Conservation (phyloP, 2,329 filamentous ascomycete species). For the Kalmusia sp. region DNA sequence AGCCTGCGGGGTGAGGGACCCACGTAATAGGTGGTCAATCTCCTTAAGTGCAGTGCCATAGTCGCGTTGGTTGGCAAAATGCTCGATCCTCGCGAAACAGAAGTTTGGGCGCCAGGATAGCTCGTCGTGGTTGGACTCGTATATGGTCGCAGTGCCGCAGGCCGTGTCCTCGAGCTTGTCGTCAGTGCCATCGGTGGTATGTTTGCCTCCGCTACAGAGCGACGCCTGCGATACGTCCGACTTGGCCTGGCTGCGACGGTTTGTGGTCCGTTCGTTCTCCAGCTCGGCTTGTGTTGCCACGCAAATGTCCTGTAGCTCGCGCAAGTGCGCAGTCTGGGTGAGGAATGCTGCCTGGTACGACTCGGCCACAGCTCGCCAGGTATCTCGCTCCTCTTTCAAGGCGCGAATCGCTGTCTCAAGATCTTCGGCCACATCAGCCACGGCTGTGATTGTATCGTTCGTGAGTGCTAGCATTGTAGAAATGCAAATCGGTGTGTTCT, state of each 20-base stretch:
- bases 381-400: slow-evolving; percentile 39
- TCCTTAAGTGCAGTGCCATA: slow-evolving; percentile 32
- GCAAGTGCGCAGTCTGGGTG: slow-evolving; percentile 27
- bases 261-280: slow-evolving; percentile 35
- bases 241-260: slow-evolving; percentile 17
- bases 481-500: slow-evolving; percentile 22
- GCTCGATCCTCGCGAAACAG: slow-evolving; percentile 26
- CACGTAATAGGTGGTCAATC: slow-evolving; percentile 32
- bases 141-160: slow-evolving; percentile 24
- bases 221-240: slow-evolving; percentile 3
- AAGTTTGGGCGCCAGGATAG: slow-evolving; percentile 19
- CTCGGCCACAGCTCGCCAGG: slow-evolving; percentile 35
- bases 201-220: not conserved
- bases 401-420: slow-evolving; percentile 24
- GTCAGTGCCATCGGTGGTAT: slow-evolving; percentile 2
- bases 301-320: slow-evolving; percentile 35
- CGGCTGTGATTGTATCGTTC: not conserved
- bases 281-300: slow-evolving; percentile 41
- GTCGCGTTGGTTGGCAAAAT: slow-evolving; percentile 23
- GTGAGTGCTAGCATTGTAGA: slow-evolving; percentile 18
- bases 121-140: slow-evolving; percentile 8
- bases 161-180: not conserved
- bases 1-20: slow-evolving; percentile 31
- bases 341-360: slow-evolving; percentile 39
- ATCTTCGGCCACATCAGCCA: slow-evolving; percentile 16